These are phyloP conservation scores for Eimeria sp. DNA, from an alignment of 169 alveolate genomes.

Conservation along the genomic window DNA sequence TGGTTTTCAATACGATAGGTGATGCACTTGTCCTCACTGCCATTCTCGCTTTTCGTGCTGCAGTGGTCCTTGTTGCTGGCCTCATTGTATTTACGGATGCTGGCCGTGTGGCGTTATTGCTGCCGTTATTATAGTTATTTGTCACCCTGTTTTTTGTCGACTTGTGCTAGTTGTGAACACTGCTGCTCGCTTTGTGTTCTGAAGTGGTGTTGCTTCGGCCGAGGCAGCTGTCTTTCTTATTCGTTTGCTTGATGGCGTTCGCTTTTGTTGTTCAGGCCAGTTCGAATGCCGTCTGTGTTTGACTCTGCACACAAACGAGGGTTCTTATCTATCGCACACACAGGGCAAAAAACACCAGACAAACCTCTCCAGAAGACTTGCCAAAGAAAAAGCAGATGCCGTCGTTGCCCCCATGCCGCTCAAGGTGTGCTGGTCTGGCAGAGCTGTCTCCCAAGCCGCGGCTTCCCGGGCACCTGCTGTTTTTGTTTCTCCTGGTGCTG, in stretches of 20 bases:
- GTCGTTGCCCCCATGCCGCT: constrained; percentile 91
- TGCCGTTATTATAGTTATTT: neutral
- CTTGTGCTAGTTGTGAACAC: neutral
- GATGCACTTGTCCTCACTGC: neutral
- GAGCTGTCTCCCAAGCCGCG: neutral
- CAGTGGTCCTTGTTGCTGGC: neutral
- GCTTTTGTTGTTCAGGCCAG: constrained; percentile 67
- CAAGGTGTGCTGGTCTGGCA: constrained; percentile 79
- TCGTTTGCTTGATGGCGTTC: neutral
- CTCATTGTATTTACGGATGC: neutral
- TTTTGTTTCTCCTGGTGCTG: neutral
- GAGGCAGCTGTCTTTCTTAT: neutral
- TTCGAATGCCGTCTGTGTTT: constrained; percentile 97
- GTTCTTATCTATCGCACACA: constrained; percentile 98
- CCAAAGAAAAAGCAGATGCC: constrained; percentile 96
- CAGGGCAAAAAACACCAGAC: constrained; percentile 95
- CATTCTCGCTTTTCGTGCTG: neutral
- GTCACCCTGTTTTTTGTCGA: neutral
- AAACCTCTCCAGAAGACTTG: constrained; percentile 97
- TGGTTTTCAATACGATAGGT: neutral
- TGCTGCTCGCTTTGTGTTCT: neutral
- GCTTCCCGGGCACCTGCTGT: neutral
- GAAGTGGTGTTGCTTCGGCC: neutral
- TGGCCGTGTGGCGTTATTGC: too few species aligned
- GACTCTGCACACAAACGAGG: constrained; percentile 99